phyloP scores from a whole-genome alignment of 208 protist species.

The Porcisia hertigi region DNA sequence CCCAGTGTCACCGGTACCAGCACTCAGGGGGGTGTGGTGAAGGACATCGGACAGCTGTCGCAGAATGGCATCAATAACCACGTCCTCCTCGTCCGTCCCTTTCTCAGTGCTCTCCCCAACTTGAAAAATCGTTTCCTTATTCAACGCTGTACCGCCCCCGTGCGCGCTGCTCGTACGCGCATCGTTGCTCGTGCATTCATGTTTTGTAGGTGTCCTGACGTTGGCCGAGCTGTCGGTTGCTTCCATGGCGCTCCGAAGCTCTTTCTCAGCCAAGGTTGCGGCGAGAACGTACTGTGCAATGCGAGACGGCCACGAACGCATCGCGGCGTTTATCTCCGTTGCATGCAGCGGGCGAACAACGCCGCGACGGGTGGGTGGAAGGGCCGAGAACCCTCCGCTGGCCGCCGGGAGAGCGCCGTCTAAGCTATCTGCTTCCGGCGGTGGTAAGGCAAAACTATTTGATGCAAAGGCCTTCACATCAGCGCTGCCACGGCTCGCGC shows the following conservation, averaged over 20 bases:
- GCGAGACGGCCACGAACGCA: conserved; percentile 33
- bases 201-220: background rate
- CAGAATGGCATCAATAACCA: conserved; percentile 2
- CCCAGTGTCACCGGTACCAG: background rate
- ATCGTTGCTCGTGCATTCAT: background rate
- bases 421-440: background rate
- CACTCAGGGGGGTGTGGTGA: conserved; percentile 11
- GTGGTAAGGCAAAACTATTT: background rate
- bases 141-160: background rate
- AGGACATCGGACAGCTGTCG: conserved; percentile 15
- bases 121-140: background rate
- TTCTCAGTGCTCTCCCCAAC: background rate
- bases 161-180: background rate
- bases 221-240: background rate
- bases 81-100: background rate
- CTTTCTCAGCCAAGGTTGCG: background rate
- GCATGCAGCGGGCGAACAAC: conserved; percentile 11
- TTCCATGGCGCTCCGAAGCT: background rate
- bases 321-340: conserved; percentile 10
- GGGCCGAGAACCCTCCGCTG: background rate
- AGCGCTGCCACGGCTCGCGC: background rate
- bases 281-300: conserved; percentile 27
- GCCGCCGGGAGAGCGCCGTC: background rate
- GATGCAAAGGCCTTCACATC: background rate
- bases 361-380: conserved; percentile 6